Percentiles rank a stretch among this genome's conserved stretches.
Evolutionary conservation across 2,329 filamentous ascomycete species (phyloP).

Genomic region (Claviceps fusiformis): DNA sequence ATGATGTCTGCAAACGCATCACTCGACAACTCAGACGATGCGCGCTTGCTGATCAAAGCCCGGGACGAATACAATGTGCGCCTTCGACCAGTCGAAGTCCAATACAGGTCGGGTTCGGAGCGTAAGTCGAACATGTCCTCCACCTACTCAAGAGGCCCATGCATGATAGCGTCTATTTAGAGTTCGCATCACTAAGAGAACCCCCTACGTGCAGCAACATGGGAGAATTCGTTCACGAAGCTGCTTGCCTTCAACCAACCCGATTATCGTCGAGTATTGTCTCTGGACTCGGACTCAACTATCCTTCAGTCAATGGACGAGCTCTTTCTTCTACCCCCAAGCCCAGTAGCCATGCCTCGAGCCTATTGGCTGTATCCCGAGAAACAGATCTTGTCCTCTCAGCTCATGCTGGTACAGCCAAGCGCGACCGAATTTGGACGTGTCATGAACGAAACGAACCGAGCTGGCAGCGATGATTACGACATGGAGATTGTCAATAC

Average conservation of each 20-base stretch:
- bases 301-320: conserved; percentile 55
- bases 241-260: conserved; percentile 55
- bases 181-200: neutral
- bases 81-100: conserved; percentile 22
- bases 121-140: neutral
- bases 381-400: conserved; percentile 39
- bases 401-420: conserved; percentile 46
- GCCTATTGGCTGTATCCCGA: conserved; percentile 55
- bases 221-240: conserved; percentile 54
- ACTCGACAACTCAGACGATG: conserved; percentile 16
- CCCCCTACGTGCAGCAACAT: conserved; percentile 26
- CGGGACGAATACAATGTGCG: conserved; percentile 31
- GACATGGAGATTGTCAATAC: conserved; percentile 58
- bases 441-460: conserved; percentile 14
- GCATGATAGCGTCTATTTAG: too few relatives aligned
- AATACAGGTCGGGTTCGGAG: neutral
- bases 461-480: conserved; percentile 26
- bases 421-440: conserved; percentile 34
- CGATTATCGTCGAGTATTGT: conserved; percentile 36
- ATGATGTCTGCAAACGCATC: conserved; percentile 21
- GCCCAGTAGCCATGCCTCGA: conserved; percentile 52
- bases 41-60: conserved; percentile 25
- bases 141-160: neutral
- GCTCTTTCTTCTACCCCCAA: conserved; percentile 51
- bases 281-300: conserved; percentile 48